Evolutionary conservation across 805 yeast species (phyloP).

Genomic region (Lachancea sp.): DNA sequence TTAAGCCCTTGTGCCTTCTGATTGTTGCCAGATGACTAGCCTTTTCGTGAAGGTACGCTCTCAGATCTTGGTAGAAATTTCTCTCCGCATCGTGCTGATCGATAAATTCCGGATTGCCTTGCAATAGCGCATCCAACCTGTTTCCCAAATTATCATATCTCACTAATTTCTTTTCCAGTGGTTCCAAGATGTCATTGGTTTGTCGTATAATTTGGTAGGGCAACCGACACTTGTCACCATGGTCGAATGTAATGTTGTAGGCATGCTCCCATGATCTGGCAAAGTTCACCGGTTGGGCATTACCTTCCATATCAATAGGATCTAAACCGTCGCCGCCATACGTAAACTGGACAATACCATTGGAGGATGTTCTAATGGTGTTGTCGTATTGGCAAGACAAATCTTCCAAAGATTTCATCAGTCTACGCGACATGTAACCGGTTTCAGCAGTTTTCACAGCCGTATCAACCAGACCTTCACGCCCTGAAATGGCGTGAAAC

Average conservation of each 20-base stretch:
- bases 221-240: slow-evolving; percentile 46
- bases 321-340: slow-evolving; percentile 99
- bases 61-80: slow-evolving; percentile 69
- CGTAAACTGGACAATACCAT: slow-evolving; percentile 94
- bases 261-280: slow-evolving; percentile 94
- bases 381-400: slow-evolving; percentile 87
- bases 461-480: slow-evolving; percentile 99
- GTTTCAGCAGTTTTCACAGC: slow-evolving; percentile 99
- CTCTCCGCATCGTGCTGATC: slow-evolving; percentile 88
- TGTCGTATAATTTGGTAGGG: slow-evolving; percentile 64
- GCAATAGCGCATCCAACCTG: slow-evolving; percentile 39
- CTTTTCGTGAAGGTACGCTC: slow-evolving; percentile 54
- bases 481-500: slow-evolving; percentile 98
- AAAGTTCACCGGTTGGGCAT: slow-evolving; percentile 93
- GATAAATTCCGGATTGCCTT: slow-evolving; percentile 52
- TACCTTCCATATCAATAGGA: slow-evolving; percentile 99
- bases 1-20: slow-evolving; percentile 49
- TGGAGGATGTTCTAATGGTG: slow-evolving; percentile 90
- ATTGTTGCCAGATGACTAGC: slow-evolving; percentile 50
- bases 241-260: slow-evolving; percentile 58
- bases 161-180: slow-evolving; percentile 52
- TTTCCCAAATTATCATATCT: slow-evolving; percentile 73
- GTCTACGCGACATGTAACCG: slow-evolving; percentile 95
- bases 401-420: slow-evolving; percentile 97
- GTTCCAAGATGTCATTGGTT: slow-evolving; percentile 50